Percentiles rank a stretch among this genome's conserved stretches.
Conservation (phyloP, 140 eudicot genomes). For the Cichorium intybus region DNA sequence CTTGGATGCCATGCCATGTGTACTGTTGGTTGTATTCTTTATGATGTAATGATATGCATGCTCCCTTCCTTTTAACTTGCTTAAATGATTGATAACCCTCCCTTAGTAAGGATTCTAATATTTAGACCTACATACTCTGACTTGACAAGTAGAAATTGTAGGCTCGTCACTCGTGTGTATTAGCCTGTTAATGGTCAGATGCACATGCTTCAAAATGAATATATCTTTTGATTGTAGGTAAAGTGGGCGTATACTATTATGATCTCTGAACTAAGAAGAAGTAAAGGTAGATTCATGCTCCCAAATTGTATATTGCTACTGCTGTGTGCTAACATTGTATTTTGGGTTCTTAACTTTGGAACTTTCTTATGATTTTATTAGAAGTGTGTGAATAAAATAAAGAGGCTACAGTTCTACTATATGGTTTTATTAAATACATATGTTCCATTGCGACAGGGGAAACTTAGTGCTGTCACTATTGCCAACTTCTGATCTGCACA, state of each 20-base stretch:
- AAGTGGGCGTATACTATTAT: conserved; percentile 86
- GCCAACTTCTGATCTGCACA: conserved; percentile 72
- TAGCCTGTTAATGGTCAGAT: conserved; percentile 42
- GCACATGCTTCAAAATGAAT: conserved; percentile 69
- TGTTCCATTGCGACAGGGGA: conserved; percentile 53
- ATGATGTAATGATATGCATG: neutral
- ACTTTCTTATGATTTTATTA: no score
- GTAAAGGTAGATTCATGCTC: conserved; percentile 94
- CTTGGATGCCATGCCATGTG: neutral
- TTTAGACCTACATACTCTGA: neutral
- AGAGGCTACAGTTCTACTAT: no score
- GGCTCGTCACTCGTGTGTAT: conserved; percentile 42
- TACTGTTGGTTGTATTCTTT: neutral
- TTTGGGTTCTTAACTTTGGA: conserved; percentile 2
- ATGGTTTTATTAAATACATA: neutral
- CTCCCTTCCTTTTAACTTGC: neutral
- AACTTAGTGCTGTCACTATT: conserved; percentile 57
- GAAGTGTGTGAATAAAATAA: no score
- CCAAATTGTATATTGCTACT: conserved; percentile 28
- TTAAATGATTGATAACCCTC: neutral
- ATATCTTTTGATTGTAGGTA: conserved; percentile 95
- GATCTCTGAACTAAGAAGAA: conserved; percentile 98
- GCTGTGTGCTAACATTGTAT: conserved; percentile 9
- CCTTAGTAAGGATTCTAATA: no score
- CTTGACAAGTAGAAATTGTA: conserved; percentile 19